phyloP scores from a whole-genome alignment of 306 rosid species.

The Dryas drummondii region DNA sequence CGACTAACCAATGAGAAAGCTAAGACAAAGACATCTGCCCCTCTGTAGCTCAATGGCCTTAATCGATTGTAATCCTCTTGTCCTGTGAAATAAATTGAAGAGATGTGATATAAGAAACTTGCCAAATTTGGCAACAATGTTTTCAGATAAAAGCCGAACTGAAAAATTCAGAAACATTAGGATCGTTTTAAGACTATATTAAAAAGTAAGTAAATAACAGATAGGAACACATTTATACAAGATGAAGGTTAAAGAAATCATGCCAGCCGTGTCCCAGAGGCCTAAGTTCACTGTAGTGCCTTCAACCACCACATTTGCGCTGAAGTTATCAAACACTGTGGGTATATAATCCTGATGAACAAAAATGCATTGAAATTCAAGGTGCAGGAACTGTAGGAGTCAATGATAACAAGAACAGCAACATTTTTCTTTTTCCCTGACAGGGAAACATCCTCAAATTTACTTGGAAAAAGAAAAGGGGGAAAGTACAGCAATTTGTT shows the following conservation, averaged over 20 bases:
- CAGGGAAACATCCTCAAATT: not conserved
- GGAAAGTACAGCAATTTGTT: not conserved
- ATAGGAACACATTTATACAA: not conserved
- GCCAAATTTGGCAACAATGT: conserved; percentile 19
- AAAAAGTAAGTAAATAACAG: not conserved
- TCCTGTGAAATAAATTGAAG: conserved; percentile 48
- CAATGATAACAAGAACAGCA: not conserved
- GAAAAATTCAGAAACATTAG: not conserved
- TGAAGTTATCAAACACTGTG: conserved; percentile 91
- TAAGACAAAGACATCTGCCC: conserved; percentile 86
- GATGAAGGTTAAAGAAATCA: not conserved
- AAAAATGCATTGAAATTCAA: not conserved
- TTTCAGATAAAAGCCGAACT: conserved; percentile 7
- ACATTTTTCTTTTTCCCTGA: not conserved
- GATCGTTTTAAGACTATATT: not conserved
- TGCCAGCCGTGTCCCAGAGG: conserved; percentile 97
- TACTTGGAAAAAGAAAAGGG: not conserved
- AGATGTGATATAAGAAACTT: conserved; percentile 21
- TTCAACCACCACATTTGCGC: conserved; percentile 92
- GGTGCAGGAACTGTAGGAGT: not conserved
- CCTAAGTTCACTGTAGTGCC: conserved; percentile 85
- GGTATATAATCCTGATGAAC: conserved; percentile 79
- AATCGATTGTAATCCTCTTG: conserved; percentile 92
- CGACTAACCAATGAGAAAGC: conserved; percentile 85
- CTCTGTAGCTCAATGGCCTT: conserved; percentile 94